Conservation (phyloP, 2,329 filamentous ascomycete species). For the Fonsecaea monophora region DNA sequence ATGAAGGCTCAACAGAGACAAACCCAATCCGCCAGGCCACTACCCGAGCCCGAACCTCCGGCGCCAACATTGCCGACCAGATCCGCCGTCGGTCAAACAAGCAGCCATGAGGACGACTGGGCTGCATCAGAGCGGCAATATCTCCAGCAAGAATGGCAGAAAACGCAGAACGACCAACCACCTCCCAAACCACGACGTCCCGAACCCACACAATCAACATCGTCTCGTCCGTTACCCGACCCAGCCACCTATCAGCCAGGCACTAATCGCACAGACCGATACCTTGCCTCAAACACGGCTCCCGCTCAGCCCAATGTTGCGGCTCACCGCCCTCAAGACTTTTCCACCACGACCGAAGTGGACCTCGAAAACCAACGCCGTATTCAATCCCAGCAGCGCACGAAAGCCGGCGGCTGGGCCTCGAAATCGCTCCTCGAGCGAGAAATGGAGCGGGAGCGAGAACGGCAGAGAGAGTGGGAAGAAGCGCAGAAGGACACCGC, state of each 20-base stretch:
- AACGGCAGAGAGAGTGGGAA: slow-evolving; percentile 70
- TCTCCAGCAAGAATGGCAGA: slow-evolving; percentile 63
- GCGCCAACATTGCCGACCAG: slow-evolving; percentile 31
- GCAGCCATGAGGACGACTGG: slow-evolving; percentile 65
- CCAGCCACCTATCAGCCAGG: slow-evolving; percentile 47
- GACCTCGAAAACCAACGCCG: slow-evolving; percentile 63
- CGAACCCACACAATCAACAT: slow-evolving; percentile 21
- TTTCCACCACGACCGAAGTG: slow-evolving; percentile 61
- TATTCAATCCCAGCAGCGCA: slow-evolving; percentile 60
- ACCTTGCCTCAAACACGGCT: slow-evolving; percentile 61
- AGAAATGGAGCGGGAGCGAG: slow-evolving; percentile 71
- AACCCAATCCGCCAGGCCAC: neutral
- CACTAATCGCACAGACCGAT: slow-evolving; percentile 61
- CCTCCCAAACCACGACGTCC: slow-evolving; percentile 35
- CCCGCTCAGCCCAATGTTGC: slow-evolving; percentile 50
- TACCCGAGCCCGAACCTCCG: slow-evolving; percentile 10
- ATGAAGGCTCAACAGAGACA: slow-evolving; percentile 70
- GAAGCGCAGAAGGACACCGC: slow-evolving; percentile 61
- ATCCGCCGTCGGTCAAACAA: slow-evolving; percentile 47
- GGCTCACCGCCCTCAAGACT: slow-evolving; percentile 54
- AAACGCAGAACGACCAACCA: slow-evolving; percentile 45
- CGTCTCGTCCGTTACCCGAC: slow-evolving; percentile 55
- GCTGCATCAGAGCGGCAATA: slow-evolving; percentile 66
- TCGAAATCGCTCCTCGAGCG: slow-evolving; percentile 69
- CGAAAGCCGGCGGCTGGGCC: slow-evolving; percentile 66